Evolutionary conservation across 768 basidiomycete genomes (phyloP).

Genomic region (Tylopilus felleus): DNA sequence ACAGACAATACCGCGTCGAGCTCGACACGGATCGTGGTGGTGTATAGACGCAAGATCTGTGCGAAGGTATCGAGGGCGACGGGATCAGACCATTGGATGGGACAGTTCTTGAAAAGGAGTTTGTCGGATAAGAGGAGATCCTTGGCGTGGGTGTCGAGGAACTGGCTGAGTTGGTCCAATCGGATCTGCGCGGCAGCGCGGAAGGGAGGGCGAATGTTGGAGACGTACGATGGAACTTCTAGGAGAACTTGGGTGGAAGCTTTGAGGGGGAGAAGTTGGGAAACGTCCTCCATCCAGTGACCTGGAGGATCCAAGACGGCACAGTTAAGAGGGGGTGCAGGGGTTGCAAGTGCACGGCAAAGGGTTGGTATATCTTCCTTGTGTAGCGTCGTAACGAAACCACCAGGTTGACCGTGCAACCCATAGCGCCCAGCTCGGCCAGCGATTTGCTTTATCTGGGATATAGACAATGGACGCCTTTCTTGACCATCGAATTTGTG

Average conservation of each 20-base stretch:
- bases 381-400: constrained; percentile 72
- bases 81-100: constrained; percentile 20
- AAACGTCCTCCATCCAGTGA: constrained; percentile 26
- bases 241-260: constrained; percentile 42
- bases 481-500: constrained; percentile 59
- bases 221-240: constrained; percentile 48
- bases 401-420: constrained; percentile 52
- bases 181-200: constrained; percentile 34
- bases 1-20: constrained; percentile 21
- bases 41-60: constrained; percentile 35
- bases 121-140: constrained; percentile 45
- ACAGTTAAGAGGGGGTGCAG: constrained; percentile 46
- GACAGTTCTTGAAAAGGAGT: constrained; percentile 39
- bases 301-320: constrained; percentile 45
- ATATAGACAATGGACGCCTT: constrained; percentile 51
- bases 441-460: constrained; percentile 91
- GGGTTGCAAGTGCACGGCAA: constrained; percentile 47
- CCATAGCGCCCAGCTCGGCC: constrained; percentile 92
- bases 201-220: constrained; percentile 42
- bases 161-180: constrained; percentile 33
- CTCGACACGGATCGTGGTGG: constrained; percentile 21
- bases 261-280: constrained; percentile 42
- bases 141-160: constrained; percentile 41
- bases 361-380: constrained; percentile 61
- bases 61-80: constrained; percentile 17